Percentiles rank a stretch among this genome's conserved stretches.
phyloP scores from a whole-genome alignment of 2,329 filamentous ascomycete species.

The Pseudocercospora macadamiae region DNA sequence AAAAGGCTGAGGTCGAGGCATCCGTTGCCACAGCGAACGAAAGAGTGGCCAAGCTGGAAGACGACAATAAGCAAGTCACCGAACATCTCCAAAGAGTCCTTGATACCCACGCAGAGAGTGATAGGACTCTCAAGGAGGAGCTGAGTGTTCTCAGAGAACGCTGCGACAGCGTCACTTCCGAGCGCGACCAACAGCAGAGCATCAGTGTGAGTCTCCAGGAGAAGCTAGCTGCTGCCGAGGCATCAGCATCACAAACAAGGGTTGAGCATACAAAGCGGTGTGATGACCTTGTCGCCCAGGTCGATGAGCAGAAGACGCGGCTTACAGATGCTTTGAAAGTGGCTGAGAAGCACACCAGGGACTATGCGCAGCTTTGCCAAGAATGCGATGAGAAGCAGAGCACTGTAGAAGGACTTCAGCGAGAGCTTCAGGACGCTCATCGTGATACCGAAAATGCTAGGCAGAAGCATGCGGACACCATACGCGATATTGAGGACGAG shows the following conservation, averaged over 20 bases:
- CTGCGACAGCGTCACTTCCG: slow-evolving; percentile 15
- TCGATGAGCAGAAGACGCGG: slow-evolving; percentile 21
- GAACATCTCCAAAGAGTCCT: slow-evolving; percentile 24
- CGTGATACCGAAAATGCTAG: slow-evolving; percentile 18
- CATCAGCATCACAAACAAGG: background rate
- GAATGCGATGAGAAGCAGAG: slow-evolving; percentile 16
- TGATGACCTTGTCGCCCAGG: slow-evolving; percentile 16
- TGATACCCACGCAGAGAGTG: slow-evolving; percentile 16
- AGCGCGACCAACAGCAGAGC: slow-evolving; percentile 18
- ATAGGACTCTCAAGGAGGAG: slow-evolving; percentile 21
- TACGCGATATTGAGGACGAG: slow-evolving; percentile 10
- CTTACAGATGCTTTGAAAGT: slow-evolving; percentile 19
- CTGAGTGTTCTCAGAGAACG: slow-evolving; percentile 22
- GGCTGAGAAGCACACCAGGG: slow-evolving; percentile 14
- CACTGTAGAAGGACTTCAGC: slow-evolving; percentile 6
- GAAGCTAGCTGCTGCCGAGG: slow-evolving; percentile 25
- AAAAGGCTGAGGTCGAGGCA: slow-evolving; percentile 24
- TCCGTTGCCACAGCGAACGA: slow-evolving; percentile 17
- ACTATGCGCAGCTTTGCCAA: slow-evolving; percentile 12
- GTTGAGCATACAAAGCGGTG: slow-evolving; percentile 6
- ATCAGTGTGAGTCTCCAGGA: slow-evolving; percentile 18
- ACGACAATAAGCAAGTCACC: slow-evolving; percentile 22
- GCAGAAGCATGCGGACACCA: slow-evolving; percentile 10
- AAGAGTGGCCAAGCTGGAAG: slow-evolving; percentile 25
- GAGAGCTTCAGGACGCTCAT: slow-evolving; percentile 14